Percentiles rank a stretch among this genome's conserved stretches.
Evolutionary conservation across 2,329 filamentous ascomycete species (phyloP).

Genomic region (Beauveria rudraprayagi): DNA sequence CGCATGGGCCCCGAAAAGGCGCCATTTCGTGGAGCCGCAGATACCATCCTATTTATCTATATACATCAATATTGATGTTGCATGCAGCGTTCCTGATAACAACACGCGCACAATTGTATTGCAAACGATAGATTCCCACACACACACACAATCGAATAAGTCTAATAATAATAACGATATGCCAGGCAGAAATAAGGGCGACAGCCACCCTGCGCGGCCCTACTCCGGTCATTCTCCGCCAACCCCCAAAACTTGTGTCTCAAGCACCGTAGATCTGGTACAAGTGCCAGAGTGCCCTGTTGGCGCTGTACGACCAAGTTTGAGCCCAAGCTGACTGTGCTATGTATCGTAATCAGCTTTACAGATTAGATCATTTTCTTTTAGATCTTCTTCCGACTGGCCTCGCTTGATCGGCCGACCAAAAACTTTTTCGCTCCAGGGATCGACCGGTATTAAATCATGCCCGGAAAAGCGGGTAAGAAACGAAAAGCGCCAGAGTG

Average conservation of each 20-base stretch:
- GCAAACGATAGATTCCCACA: not conserved
- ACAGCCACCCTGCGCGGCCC: constrained; percentile 6
- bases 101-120: not conserved
- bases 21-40: constrained; percentile 4
- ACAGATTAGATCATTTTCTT: no score
- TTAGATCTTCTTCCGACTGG: not conserved
- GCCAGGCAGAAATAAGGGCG: not conserved
- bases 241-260: constrained; percentile 8
- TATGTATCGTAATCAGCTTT: not conserved
- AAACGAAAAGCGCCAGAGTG: not conserved
- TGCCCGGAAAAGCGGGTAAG: not conserved
- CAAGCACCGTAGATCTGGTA: constrained; percentile 9
- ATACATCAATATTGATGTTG: not conserved
- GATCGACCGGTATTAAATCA: not conserved
- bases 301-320: not conserved
- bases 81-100: not conserved
- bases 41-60: not conserved
- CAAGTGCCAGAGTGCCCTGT: not conserved
- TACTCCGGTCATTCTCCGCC: constrained; percentile 13
- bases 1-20: not conserved
- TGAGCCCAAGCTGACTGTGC: not conserved
- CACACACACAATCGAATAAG: not conserved
- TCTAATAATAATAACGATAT: no score
- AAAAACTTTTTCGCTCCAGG: not conserved
- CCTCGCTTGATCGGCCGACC: not conserved